A percentile compares a stretch with the other conserved stretches of the same genome.
These are phyloP conservation scores for Bryum argenteum DNA, from an alignment of 225 moss, liverwort and hornwort genomes.

Conservation along the genomic window DNA sequence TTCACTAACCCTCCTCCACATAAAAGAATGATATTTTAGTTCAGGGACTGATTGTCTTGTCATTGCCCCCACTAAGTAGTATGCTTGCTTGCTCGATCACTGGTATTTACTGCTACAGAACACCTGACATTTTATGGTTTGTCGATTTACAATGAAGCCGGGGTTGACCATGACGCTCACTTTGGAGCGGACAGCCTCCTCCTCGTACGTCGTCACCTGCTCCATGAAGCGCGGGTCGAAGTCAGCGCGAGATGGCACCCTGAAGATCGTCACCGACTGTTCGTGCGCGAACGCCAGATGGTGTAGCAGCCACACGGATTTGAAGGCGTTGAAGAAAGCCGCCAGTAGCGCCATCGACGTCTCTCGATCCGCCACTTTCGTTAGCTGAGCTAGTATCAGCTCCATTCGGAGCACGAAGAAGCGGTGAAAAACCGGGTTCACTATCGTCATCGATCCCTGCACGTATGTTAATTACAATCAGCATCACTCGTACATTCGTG, in stretches of 20 bases:
- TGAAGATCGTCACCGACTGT: conserved; percentile 35
- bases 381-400: conserved; percentile 49
- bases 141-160: conserved; percentile 55
- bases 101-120: conserved; percentile 56
- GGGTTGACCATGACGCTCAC: conserved; percentile 57
- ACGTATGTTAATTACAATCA: neutral
- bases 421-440: conserved; percentile 50
- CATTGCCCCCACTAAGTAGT: neutral
- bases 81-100: neutral
- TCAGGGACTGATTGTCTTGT: neutral
- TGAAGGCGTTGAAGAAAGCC: conserved; percentile 54
- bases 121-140: conserved; percentile 56
- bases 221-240: conserved; percentile 59
- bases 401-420: conserved; percentile 63
- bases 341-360: conserved; percentile 41
- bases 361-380: conserved; percentile 47
- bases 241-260: conserved; percentile 30
- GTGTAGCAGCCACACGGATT: conserved; percentile 56
- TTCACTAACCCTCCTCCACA: neutral
- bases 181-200: conserved; percentile 46
- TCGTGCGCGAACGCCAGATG: conserved; percentile 52
- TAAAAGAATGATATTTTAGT: conserved; percentile 21
- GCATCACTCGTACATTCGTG: neutral
- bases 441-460: conserved; percentile 41
- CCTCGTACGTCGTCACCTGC: conserved; percentile 48